Base-by-base conservation (phyloP, 2,329 filamentous ascomycete genomes). In the Botrytis pseudocinerea region DNA sequence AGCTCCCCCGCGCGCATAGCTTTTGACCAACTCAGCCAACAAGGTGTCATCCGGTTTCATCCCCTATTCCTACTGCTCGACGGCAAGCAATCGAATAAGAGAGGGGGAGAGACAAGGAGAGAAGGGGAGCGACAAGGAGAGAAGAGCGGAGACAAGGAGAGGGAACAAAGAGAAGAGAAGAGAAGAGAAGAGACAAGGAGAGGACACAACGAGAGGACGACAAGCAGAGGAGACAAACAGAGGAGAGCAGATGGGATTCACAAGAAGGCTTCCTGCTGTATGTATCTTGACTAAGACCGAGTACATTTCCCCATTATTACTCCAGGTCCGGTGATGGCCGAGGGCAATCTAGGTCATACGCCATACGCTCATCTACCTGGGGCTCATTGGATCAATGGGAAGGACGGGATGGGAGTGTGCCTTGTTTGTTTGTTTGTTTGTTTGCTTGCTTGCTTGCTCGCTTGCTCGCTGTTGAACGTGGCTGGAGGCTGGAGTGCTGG, bases 1-100 rank as follows among this genome's bases (percentile, higher is more conserved):
- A 51, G 63, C 46, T 51, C 22, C 62, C 20, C 46, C 25, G 46
- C 35, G 64, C 64, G 32, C 64, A 68, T 28, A 28, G 46, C 46
- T 54, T 54, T 66, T 35, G 62, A 65, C 63, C 64, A 68, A 42
- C 46, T 28, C 64, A 54, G 46, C 65, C 38, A 69, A 44, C 38
- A 18, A 44, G 48, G 65, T 25, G 10, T 22, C 9, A 32, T 57
- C 48, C 35, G 65, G 35, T 32, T 57, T 68, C 65, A 68, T 32
- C 65, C 65, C 65, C 64, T 68, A 66, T 66, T 66, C 32, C 38
- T 38, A 0, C 38, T 38, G 38, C 8, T 18, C 4, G 46, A 54
- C 16, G 54, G 42, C 35, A 32, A 14, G 38, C 48, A 32, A 32
- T 28, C 16, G n/a, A 28, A 28, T 8, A 14, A 16, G 25, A 46